Percentiles rank a stretch among this genome's conserved stretches.
Evolutionary conservation across 345 rosid genomes (phyloP).

Genomic region (Rhizophora mangle): DNA sequence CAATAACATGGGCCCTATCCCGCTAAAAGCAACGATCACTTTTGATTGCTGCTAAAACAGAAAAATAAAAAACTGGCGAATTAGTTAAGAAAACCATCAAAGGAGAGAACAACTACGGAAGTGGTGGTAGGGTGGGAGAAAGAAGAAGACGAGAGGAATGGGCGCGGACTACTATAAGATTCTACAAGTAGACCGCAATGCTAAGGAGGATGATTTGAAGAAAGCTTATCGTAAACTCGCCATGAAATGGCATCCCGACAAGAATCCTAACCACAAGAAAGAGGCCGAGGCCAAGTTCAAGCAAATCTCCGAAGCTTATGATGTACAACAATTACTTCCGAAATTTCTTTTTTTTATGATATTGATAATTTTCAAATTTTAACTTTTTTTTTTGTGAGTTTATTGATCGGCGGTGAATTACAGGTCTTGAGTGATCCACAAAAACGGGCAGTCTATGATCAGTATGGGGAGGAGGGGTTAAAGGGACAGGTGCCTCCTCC

Average conservation of each 20-base stretch:
- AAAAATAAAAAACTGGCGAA: too few relatives aligned
- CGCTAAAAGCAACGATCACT: too few relatives aligned
- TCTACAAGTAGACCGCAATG: conserved; percentile 66
- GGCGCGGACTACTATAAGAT: conserved; percentile 78
- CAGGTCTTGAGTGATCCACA: conserved; percentile 85
- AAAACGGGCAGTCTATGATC: conserved; percentile 72
- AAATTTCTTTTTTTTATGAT: too few relatives aligned
- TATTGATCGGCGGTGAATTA: neutral
- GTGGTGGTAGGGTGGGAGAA: too few relatives aligned
- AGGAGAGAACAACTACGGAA: neutral
- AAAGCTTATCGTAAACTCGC: conserved; percentile 85
- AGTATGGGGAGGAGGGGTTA: conserved; percentile 86
- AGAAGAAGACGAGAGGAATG: conserved; percentile 31
- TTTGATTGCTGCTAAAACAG: too few relatives aligned
- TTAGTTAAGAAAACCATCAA: too few relatives aligned
- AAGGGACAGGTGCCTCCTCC: conserved; percentile 82
- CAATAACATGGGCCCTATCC: too few relatives aligned
- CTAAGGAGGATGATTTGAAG: conserved; percentile 82
- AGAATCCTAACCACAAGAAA: conserved; percentile 79
- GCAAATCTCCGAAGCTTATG: conserved; percentile 94
- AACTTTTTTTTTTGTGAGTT: too few relatives aligned
- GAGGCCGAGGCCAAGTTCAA: conserved; percentile 89
- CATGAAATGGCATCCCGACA: conserved; percentile 93
- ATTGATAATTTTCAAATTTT: too few relatives aligned
- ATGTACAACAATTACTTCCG: conserved; percentile 33